These are phyloP conservation scores for Lunasporangiospora selenospora DNA, from an alignment of 192 early-diverging fungal genomes.

Conservation along the genomic window DNA sequence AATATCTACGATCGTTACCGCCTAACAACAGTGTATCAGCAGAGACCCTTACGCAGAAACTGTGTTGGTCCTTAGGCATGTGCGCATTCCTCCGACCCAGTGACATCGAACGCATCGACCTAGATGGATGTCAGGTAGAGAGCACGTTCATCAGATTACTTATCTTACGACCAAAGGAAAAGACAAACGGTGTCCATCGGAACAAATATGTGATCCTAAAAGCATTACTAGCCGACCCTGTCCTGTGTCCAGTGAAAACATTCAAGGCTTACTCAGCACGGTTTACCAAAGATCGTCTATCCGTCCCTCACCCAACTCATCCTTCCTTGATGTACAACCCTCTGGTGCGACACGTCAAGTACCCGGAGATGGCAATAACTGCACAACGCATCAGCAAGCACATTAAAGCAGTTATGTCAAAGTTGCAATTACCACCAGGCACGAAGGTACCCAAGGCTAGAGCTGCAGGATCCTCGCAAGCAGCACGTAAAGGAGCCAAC, in stretches of 20 bases:
- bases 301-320: not conserved
- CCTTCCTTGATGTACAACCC: not conserved
- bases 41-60: not conserved
- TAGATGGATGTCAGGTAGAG: not conserved
- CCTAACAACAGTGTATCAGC: not conserved
- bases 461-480: slow-evolving; percentile 1
- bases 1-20: no score
- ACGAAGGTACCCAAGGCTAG: not conserved
- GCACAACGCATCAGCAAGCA: slow-evolving; percentile 2
- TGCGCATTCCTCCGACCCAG: slow-evolving; percentile 10
- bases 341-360: not conserved
- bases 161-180: slow-evolving; percentile 7
- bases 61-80: slow-evolving; percentile 3
- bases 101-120: slow-evolving; percentile 11
- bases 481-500: slow-evolving; percentile 3
- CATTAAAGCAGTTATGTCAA: slow-evolving; percentile 1
- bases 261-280: not conserved
- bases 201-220: not conserved
- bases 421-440: not conserved
- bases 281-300: not conserved
- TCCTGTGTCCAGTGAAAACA: slow-evolving; percentile 1
- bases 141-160: no score
- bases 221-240: not conserved
- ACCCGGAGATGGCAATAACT: not conserved
- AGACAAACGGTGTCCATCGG: not conserved